Base-by-base conservation (phyloP, 768 basidiomycete species). In the Basidioascus undulatus region DNA sequence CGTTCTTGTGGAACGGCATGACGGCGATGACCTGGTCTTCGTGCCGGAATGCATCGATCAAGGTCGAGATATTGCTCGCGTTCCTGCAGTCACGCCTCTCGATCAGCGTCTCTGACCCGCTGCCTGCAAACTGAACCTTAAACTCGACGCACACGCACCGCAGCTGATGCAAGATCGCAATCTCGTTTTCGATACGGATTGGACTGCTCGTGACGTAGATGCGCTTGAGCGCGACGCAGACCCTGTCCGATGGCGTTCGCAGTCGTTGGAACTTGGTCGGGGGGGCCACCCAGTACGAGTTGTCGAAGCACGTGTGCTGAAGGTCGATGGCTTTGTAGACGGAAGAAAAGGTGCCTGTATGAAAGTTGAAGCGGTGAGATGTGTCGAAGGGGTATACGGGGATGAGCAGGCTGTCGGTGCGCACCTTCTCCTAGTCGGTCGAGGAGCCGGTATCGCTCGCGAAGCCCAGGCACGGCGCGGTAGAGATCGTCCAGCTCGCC, bases 291-390 rank as follows among this genome's bases (percentile, higher is more conserved):
- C 72, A 81, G 39, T 49, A 47, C 36, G 52, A 47, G 46, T 77
- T 76, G 37, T 66, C 60, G 38, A 51, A 49, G 9, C 37, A 35
- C 49, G 81, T 70, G 51, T 77, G 70, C 43, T 66, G 59, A 13
- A 77, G 51, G 57, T 98, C 92, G 47, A 87, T 58, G 0, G 87
- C 92, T 52, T 96, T 92, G 67, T 94, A 98, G n/a, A 98, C 92
- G 9, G 86, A 86, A 0, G 89, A 94, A 61, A 98, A 98, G 1
- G 89, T 98, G 13, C 89, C 89, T 67, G 36, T 23, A 9, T 5
- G 15, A 7, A 31, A 28, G 27, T 16, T 11, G 23, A 19, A 11
- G 0, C 4, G 16, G n/a, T 2, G 10, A 20, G 18, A 30, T 7
- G 37, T 16, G 32, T 12, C 20, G 31, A n/a, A 7, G 20, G 36